Evolutionary conservation across 2,329 filamentous ascomycete species (phyloP), one percentile per base, ranked within the genome.

Genomic region (Metarhizium brunneum): DNA sequence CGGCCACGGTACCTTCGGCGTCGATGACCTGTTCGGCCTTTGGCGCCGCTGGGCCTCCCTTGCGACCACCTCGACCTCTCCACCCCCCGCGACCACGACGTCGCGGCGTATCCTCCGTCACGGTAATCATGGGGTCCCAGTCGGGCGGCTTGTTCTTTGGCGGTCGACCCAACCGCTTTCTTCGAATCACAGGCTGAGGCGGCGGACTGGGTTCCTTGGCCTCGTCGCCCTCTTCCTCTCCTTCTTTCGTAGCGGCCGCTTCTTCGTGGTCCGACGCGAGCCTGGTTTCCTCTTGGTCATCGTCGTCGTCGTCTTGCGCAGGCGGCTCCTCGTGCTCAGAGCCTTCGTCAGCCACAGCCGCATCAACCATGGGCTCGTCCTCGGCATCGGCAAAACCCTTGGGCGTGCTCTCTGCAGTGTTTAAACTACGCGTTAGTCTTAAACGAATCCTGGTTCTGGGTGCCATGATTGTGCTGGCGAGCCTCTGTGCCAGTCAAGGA

Each of bases 1-100:
- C 88, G 73, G 92, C 86, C 72, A 90, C 85, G 57, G 91, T 96
- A 53, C 94, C 94, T 65, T 96, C 91, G 66, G 95, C 95, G 71
- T 97, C 94, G 58, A 96, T 87, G 5, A 90, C 85, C 58, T 95
- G 88, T 65, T 91, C 84, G 1, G 86, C 90, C 51, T 89, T 85
- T 65, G 92, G 89, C 43, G 86, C 85, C 14, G 85, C 83, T 4
- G 85, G 82, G 43, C 85, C 86, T 56, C 87, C 85, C 65, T 81
- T 83, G 59, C 74, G 86, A 63, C 73, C 89, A 70, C 75, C 89
- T 4, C 83, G 77, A 8, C 82, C 80, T 57, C 82, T 74, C 84
- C 91, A 90, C 58, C 89, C 86, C 48, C 84, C 84, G 20, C 87
- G 83, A 3, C 85, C 85, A 55, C 83, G 78, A 49, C 82, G 78